Evolutionary conservation across 805 yeast species (phyloP).

Genomic region (Metschnikowia cubensis): DNA sequence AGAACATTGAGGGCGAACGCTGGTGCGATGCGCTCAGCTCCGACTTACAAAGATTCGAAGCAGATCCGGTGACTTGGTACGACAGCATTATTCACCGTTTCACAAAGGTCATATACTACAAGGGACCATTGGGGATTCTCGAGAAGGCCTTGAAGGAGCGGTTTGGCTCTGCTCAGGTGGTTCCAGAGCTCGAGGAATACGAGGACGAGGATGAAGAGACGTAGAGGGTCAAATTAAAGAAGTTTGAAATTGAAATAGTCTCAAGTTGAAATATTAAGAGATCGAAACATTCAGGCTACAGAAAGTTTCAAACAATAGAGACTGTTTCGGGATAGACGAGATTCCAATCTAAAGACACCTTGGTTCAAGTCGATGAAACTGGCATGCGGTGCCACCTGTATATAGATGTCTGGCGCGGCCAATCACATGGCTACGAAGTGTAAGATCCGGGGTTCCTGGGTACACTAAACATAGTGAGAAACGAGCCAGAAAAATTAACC

Average conservation of each 20-base stretch:
- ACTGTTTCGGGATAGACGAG: too few relatives aligned
- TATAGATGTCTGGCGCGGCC: slow-evolving; percentile 8
- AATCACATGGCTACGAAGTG: slow-evolving; percentile 16
- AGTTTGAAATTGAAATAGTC: too few relatives aligned
- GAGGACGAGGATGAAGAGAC: slow-evolving; percentile 39
- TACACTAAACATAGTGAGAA: slow-evolving; percentile 2
- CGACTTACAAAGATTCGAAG: slow-evolving; percentile 26
- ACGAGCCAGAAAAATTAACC: slow-evolving; percentile 4
- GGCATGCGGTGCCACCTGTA: neutral
- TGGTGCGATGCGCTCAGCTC: slow-evolving; percentile 27
- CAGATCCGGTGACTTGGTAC: slow-evolving; percentile 29
- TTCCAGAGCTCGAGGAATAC: slow-evolving; percentile 38
- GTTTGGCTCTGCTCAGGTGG: slow-evolving; percentile 30
- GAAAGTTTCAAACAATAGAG: too few relatives aligned
- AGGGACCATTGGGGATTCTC: slow-evolving; percentile 41
- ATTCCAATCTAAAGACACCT: too few relatives aligned
- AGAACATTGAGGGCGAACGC: slow-evolving; percentile 21
- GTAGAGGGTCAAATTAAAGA: neutral
- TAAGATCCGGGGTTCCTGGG: slow-evolving; percentile 19
- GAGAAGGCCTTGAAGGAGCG: slow-evolving; percentile 39
- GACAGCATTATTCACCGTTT: slow-evolving; percentile 30
- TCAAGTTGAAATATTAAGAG: too few relatives aligned
- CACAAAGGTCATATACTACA: slow-evolving; percentile 36
- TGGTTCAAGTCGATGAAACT: too few relatives aligned
- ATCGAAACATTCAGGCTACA: too few relatives aligned